A percentile compares a stretch with the other conserved stretches of the same genome.
These are phyloP conservation scores for Fomitopsis schrenkii DNA, from an alignment of 1,284 basidiomycete genomes.

Conservation along the genomic window DNA sequence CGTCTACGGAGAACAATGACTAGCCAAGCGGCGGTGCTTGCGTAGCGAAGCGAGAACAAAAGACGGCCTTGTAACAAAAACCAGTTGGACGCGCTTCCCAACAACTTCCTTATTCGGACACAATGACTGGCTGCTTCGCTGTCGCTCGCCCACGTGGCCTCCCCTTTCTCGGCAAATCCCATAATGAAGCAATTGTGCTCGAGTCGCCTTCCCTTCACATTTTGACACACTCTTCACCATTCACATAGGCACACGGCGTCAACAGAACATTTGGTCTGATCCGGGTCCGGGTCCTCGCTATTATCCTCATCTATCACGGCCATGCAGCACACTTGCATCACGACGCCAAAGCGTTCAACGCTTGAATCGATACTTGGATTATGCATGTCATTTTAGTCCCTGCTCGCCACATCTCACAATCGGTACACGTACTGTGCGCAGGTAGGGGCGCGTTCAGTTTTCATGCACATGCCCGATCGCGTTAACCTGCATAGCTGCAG, in stretches of 20 bases:
- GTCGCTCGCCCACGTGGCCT: conserved; percentile 17
- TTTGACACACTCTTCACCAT: too few species aligned
- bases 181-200: conserved; percentile 10
- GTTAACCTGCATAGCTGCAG: too few species aligned
- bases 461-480: too few species aligned
- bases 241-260: too few species aligned
- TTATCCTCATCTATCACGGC: background rate
- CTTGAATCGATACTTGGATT: too few species aligned
- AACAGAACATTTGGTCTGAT: background rate
- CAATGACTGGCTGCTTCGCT: conserved; percentile 18
- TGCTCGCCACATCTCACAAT: too few species aligned
- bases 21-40: conserved; percentile 12
- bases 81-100: conserved; percentile 9
- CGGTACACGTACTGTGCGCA: too few species aligned
- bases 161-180: conserved; percentile 6
- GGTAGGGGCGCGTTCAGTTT: too few species aligned
- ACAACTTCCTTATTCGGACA: conserved; percentile 24
- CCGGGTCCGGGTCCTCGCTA: background rate
- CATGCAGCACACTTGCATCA: background rate
- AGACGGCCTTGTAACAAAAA: conserved; percentile 24
- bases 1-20: conserved; percentile 30
- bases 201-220: background rate
- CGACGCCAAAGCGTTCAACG: too few species aligned
- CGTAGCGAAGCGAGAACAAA: conserved; percentile 32
- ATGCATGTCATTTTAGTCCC: too few species aligned